A percentile compares a stretch with the other conserved stretches of the same genome.
Conservation (phyloP, 225 moss, liverwort and hornwort genomes). For the Straminergon stramineum region DNA sequence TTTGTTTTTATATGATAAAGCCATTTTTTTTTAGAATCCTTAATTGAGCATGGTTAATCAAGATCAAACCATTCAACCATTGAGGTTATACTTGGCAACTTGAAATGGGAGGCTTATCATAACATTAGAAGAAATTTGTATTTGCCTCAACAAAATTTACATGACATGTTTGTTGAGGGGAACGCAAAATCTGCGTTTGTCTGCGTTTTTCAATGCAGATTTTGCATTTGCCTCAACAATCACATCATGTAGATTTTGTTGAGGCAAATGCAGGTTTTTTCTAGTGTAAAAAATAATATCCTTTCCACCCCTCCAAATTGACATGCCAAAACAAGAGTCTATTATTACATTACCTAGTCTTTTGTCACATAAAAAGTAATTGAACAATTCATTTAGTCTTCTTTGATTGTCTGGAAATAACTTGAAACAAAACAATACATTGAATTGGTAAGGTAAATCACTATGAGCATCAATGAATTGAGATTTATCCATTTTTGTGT, state of each 20-base stretch:
- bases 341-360: neutral
- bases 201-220: no score
- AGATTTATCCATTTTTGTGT: neutral
- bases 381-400: neutral
- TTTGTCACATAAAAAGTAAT: neutral
- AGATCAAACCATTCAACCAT: neutral
- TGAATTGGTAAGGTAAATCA: neutral
- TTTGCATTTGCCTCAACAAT: no score
- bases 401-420: neutral
- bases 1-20: neutral
- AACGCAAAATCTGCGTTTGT: no score
- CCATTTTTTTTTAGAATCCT: neutral
- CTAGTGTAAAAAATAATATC: neutral
- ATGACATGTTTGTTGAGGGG: no score
- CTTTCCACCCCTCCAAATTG: neutral
- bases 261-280: no score
- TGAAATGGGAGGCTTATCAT: neutral
- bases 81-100: no score
- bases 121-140: no score
- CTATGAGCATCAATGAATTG: neutral
- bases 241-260: no score
- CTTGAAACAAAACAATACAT: neutral
- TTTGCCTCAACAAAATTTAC: no score
- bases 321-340: accelerated
- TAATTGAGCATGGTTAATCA: neutral